Evolutionary conservation across 371 early-diverging fungal genomes (phyloP), one percentile per base, ranked within the genome.

Genomic region (Fennellomyces sp.): DNA sequence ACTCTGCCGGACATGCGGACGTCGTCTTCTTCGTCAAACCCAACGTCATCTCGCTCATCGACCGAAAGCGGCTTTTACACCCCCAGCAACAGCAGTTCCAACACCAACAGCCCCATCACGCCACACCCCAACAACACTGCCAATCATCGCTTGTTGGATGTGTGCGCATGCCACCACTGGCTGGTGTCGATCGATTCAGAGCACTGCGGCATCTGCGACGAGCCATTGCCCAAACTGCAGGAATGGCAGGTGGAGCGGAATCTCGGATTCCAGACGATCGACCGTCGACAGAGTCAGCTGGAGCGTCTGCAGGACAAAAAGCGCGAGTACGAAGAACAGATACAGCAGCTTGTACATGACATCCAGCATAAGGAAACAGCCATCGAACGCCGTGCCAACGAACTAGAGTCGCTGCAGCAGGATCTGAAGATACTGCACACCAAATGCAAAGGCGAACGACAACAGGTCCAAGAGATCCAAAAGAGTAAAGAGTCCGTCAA

Each of bases 381-480:
- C 11, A 54, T 55, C 17, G 61, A 60, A 33, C 52, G 38, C 19
- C 60, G 60, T 23, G 29, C 85, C 23, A 84, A 86, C 50, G 89
- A 89, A 67, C 89, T 95, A 29, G 88, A 92, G 1, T 91, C 92
- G 52, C 71, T 96, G 56, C 86, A 89, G 54, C 84, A 83, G 54
- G 87, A 90, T 58, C 91, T 94, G 53, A 82, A 87, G 59, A 77
- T 87, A 48, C 83, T 96, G 7, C 88, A 94, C 63, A 82, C 80
- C 12, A 96, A 97, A 66, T 81, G 95, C 39, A 91, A 91, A 65
- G 95, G 91, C 0, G 73, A 76, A 56, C 63, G 65, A 12, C 51
- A 54, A 35, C 81, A 95, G 52, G 92, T 91, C 13, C 77, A 83
- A 30, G 81, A 80, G 52, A 65, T 93, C 29, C 88, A 90, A 45